A percentile compares a stretch with the other conserved stretches of the same genome.
phyloP scores from a whole-genome alignment of 1,284 basidiomycete genomes.

The Hypsizygus ulmarius region DNA sequence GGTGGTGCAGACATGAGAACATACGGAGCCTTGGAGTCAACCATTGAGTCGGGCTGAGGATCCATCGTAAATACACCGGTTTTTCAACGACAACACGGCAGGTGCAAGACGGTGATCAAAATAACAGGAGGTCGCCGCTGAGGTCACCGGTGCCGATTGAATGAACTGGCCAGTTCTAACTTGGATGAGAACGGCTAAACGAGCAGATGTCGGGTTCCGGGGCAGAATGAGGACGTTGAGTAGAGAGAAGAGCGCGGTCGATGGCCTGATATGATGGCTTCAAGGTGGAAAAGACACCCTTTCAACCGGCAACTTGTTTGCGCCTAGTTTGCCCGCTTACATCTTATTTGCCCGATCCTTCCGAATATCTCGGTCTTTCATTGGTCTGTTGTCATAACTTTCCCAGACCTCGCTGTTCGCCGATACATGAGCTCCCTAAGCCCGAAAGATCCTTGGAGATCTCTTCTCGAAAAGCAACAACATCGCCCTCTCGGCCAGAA shows the following conservation, averaged over 20 bases:
- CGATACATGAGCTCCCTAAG: not conserved
- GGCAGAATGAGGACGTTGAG: conserved; percentile 11
- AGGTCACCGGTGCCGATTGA: conserved; percentile 10
- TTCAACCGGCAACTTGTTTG: conserved; percentile 31
- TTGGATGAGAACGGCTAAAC: conserved; percentile 11
- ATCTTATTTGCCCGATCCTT: conserved; percentile 29
- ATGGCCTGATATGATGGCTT: conserved; percentile 6
- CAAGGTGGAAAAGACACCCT: conserved; percentile 18
- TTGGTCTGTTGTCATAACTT: conserved; percentile 9
- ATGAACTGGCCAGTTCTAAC: conserved; percentile 9
- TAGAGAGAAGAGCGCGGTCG: conserved; percentile 9
- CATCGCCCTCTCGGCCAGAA: not conserved
- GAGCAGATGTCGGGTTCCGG: conserved; percentile 10
- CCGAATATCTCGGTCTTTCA: conserved; percentile 23
- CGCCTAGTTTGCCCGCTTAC: conserved; percentile 30
- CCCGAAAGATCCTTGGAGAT: not conserved
- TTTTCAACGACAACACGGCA: conserved; percentile 27
- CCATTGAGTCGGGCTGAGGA: conserved; percentile 31
- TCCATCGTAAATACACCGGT: conserved; percentile 34
- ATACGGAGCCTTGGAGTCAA: conserved; percentile 34
- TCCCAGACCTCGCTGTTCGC: not conserved
- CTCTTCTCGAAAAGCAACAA: not conserved
- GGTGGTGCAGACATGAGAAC: conserved; percentile 16
- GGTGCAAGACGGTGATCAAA: conserved; percentile 37
- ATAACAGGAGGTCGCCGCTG: conserved; percentile 20